Evolutionary conservation across 306 rosid species (phyloP), one percentile per base, ranked within the genome.

Genomic region (Prunus armeniaca): DNA sequence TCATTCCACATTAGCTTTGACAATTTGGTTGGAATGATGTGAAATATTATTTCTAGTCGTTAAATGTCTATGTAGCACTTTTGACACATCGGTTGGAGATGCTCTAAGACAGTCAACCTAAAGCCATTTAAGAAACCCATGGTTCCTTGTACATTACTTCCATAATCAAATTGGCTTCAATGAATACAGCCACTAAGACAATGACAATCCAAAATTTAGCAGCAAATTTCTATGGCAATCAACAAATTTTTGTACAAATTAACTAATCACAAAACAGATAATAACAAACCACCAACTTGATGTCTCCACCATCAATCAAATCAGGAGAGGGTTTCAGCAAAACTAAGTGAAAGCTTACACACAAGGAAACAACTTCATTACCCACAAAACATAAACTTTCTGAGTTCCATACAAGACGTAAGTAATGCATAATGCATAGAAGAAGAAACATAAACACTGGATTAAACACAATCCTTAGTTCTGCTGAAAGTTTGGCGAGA

Each of bases 401-500:
- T 15, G 6, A 10, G 43, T 58, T 57, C 41, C 6, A 41, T 41
- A 24, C 25, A 12, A 58, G 32, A 72, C 17, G 9, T 24, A 22
- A 38, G 43, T 38, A 38, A 9, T 38, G 43, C 9, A 38, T 38
- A 38, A 38, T 6, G 43, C 43, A 38, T n/a, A 6, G 65, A 32
- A 14, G 50, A 15, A n/a, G 65, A 28, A 38, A 57, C 12, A 24
- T 27, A 24, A 0, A 43, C 24, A 15, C 41, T 9, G 50, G 64
- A 13, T 72, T 38, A 72, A 52, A 2, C 38, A 56, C 38, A 1
- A 22, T 0, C 27, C 60, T 45, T 72, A 58, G 67, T 43, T 43
- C 43, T 22, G 27, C 55, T 7, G 55, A 17, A 43, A 56, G 76
- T 41, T 72, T 38, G 76, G 76, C 9, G 76, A 72, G 12, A 72